phyloP scores from a whole-genome alignment of 208 protist genomes.

The Wallacemonas sp. region DNA sequence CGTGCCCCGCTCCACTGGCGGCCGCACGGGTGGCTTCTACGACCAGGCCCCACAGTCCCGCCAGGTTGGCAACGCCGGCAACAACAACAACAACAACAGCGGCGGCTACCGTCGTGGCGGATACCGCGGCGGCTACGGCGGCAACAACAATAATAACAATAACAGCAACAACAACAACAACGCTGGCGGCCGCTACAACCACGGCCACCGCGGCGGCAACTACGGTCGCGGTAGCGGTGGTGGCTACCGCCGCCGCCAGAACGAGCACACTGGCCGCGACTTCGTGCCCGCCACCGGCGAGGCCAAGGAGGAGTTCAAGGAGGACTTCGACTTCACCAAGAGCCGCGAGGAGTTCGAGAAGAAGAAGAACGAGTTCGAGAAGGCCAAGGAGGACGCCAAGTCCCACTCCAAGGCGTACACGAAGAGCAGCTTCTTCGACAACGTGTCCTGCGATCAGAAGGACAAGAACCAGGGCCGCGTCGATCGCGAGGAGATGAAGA shows the following conservation, averaged over 20 bases:
- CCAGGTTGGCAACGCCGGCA: constrained; percentile 18
- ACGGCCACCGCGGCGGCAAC: constrained; percentile 22
- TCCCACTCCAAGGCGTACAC: constrained; percentile 74
- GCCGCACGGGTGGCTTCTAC: constrained; percentile 17
- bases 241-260: constrained; percentile 50
- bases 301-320: constrained; percentile 84
- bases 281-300: constrained; percentile 59
- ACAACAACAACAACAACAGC: constrained; percentile 29
- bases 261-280: constrained; percentile 85
- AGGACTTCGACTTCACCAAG: constrained; percentile 90
- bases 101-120: constrained; percentile 2
- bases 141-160: constrained; percentile 22
- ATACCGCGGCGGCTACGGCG: constrained; percentile 27
- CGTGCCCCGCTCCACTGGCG: constrained; percentile 4
- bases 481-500: constrained; percentile 81
- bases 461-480: constrained; percentile 48
- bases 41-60: constrained; percentile 6
- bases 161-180: constrained; percentile 28
- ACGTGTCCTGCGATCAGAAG: constrained; percentile 80
- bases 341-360: constrained; percentile 88
- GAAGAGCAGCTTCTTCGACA: constrained; percentile 90
- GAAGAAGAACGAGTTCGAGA: constrained; percentile 89
- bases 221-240: constrained; percentile 46
- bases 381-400: constrained; percentile 85
- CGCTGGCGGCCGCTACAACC: constrained; percentile 36